Evolutionary conservation across 2,329 filamentous ascomycete species (phyloP), one percentile per base, ranked within the genome.

Genomic region (Clarireedia paspali): DNA sequence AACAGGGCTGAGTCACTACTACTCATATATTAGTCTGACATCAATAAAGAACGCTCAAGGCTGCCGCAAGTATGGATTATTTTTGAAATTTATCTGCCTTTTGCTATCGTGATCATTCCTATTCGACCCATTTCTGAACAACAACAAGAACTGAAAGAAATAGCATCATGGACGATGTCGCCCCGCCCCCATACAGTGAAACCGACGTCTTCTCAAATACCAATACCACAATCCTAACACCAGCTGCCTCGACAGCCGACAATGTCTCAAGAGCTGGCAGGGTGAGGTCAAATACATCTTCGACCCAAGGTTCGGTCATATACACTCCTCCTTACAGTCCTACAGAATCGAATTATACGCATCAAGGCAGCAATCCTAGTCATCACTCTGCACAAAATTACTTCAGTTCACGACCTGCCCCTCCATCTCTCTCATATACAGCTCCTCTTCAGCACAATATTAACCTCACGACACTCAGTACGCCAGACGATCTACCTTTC

Each of bases 161-260:
- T 9, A 9, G 12, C 30, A 34, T 20, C 44, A 54, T 54, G 51
- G 44, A 54, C 27, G 30, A 49, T 10, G 12, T 5, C 27, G 51
- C 79, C 20, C 80, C 79, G 44, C 79, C 79, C 4, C 80, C 81
- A 5, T 83, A 83, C 62, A 75, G 75, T 40, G 79, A 81, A 66
- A 81, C 77, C 15, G 80, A 83, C 65, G 74, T 79, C 39, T 79
- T 75, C 69, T 80, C 77, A 14, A 71, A 64, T 50, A 69, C 76
- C 3, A 71, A 70, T 51, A 54, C 44, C 14, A 54, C 34, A 12
- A 34, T 23, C 17, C 47, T 55, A 3, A 63, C 62, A 26, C 63
- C 62, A 20, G 48, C 62, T 53, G 61, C 60, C 60, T 67, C 63
- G 47, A 61, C 62, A 53, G 66, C 70, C 50, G 72, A 75, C 55